Conservation (phyloP, 805 yeast species). For the Lachancea sp. region DNA sequence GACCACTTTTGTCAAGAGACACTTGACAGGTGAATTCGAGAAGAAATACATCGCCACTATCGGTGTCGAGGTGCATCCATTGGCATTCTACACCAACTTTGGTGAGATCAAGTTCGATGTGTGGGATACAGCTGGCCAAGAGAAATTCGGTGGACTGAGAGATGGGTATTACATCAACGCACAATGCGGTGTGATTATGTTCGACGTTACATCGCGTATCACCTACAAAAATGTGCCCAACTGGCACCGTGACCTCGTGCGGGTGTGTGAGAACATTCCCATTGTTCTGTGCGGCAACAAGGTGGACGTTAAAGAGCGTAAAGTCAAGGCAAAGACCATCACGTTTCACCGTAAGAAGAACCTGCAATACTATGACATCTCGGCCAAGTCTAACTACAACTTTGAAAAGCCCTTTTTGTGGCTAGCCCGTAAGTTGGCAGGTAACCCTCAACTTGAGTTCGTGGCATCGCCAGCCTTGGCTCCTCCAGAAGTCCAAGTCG, state of each 20-base stretch:
- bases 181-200: constrained; percentile 99
- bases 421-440: constrained; percentile 98
- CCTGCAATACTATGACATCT: constrained; percentile 98
- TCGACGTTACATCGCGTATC: constrained; percentile 98
- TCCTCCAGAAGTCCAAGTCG: constrained; percentile 98
- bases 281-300: constrained; percentile 98
- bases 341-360: constrained; percentile 99
- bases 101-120: constrained; percentile 99
- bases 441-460: constrained; percentile 95
- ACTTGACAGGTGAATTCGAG: constrained; percentile 98
- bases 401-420: constrained; percentile 99
- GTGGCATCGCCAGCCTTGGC: constrained; percentile 99
- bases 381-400: constrained; percentile 99
- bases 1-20: constrained; percentile 99
- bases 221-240: constrained; percentile 99
- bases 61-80: constrained; percentile 99
- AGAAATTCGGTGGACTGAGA: constrained; percentile 98
- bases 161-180: constrained; percentile 99
- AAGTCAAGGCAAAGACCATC: constrained; percentile 99
- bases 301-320: constrained; percentile 99
- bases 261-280: constrained; percentile 99
- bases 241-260: constrained; percentile 99
- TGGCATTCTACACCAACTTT: constrained; percentile 94
- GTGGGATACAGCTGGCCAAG: constrained; percentile 99
- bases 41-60: constrained; percentile 98